Evolutionary conservation across 208 protist species (phyloP), one percentile per base, ranked within the genome.

Genomic region (Leishmania mexicana): DNA sequence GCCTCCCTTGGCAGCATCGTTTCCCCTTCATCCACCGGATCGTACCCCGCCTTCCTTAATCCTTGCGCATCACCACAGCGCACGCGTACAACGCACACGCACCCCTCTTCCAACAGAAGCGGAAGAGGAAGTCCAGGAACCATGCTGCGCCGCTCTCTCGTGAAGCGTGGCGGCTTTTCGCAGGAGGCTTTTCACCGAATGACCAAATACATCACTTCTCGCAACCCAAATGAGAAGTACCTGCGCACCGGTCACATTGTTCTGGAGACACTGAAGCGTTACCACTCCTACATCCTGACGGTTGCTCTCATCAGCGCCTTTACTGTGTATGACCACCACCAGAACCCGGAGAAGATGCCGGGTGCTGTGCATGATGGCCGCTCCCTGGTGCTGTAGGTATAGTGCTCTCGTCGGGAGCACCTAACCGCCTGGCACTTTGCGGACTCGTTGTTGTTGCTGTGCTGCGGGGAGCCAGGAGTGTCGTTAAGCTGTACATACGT

Each of bases 121-220:
- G 0, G 6, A 47, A 5, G 28, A 28, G 24, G 68, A n/a, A n/a
- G 42, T 31, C 17, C 38, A 73, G 31, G 31, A 24, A 40, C n/a
- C 6, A 89, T 90, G 87, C 57, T 90, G 35, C 81, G 84, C 74
- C 49, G 35, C 70, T 83, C 87, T 38, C 71, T 49, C 42, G 72
- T 83, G 17, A 35, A 80, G 53, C 64, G 74, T 21, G 83, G 87
- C 42, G 87, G 86, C 68, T 96, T 96, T 76, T 94, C 93, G 40
- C 91, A 96, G 85, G 93, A 96, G 89, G 81, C 93, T 31, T 95
- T 96, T 79, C 89, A 96, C 78, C 89, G 93, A 51, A 95, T 95
- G 90, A 94, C 88, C 58, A 94, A 93, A 79, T 95, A 97, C 84
- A 92, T 97, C 65, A 95, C 88, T n/a, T 93, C 89, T n/a, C 93